phyloP scores from a whole-genome alignment of 140 eudicot species.

The Stevia rebaudiana region DNA sequence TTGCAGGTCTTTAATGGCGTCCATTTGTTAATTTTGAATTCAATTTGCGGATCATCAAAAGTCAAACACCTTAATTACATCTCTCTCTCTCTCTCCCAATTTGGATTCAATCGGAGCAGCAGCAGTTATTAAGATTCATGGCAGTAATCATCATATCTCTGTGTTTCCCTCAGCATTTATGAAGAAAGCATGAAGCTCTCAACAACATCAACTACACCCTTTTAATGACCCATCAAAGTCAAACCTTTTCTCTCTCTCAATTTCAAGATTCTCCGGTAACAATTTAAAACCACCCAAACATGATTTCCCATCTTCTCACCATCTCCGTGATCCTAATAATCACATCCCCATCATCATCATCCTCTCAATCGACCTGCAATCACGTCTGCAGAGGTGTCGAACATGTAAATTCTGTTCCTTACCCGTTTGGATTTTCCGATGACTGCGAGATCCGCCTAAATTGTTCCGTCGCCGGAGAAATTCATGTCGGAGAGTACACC shows the following conservation, averaged over 20 bases:
- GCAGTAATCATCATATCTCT: constrained; percentile 10
- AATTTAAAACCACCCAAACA: not conserved
- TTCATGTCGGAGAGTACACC: constrained; percentile 19
- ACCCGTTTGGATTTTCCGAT: constrained; percentile 71
- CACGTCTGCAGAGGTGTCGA: constrained; percentile 8
- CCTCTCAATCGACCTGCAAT: constrained; percentile 21
- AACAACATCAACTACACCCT: constrained; percentile 25
- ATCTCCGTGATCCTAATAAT: constrained; percentile 11
- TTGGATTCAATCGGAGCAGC: not conserved
- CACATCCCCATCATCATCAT: not conserved
- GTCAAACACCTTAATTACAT: constrained; percentile 13
- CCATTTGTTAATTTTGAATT: constrained; percentile 1
- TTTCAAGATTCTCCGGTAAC: constrained; percentile 4
- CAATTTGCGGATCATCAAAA: not conserved
- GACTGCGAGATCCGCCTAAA: constrained; percentile 43
- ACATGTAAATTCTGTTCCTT: constrained; percentile 3
- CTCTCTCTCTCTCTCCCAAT: constrained; percentile 3
- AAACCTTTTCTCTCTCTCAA: constrained; percentile 16
- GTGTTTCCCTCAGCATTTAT: constrained; percentile 26
- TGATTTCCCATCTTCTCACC: constrained; percentile 8
- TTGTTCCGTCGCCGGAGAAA: constrained; percentile 29
- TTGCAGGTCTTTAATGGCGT: constrained; percentile 19
- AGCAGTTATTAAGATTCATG: constrained; percentile 4
- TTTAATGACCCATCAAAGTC: constrained; percentile 30
- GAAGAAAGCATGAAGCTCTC: constrained; percentile 14